A percentile compares a stretch with the other conserved stretches of the same genome.
These are phyloP conservation scores for Diaporthe citrichinensis DNA, from an alignment of 2,329 filamentous ascomycete species.

Conservation along the genomic window DNA sequence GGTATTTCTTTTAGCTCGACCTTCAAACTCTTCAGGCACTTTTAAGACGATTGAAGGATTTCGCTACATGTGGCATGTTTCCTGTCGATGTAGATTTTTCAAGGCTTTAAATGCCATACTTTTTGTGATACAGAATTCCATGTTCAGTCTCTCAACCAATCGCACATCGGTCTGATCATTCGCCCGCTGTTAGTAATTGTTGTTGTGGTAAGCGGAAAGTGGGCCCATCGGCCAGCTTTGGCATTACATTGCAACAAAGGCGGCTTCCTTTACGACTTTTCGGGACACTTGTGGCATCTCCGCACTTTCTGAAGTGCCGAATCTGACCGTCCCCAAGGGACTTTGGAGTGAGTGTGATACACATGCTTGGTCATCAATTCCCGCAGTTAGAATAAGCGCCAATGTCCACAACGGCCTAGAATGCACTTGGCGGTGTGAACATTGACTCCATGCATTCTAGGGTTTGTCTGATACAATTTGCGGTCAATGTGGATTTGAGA, in stretches of 20 bases:
- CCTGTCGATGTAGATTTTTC: too few species aligned
- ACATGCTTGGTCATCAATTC: slow-evolving; percentile 17
- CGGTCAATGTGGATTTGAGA: neutral
- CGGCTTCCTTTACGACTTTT: neutral
- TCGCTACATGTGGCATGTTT: neutral
- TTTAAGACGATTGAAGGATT: too few species aligned
- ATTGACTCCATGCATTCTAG: neutral
- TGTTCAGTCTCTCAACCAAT: neutral
- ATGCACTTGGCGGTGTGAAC: neutral
- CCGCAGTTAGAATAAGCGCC: too few species aligned
- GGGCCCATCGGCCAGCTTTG: neutral
- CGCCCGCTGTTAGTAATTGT: slow-evolving; percentile 10
- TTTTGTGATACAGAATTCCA: neutral
- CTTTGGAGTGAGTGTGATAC: neutral
- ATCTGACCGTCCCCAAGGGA: neutral
- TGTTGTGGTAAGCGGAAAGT: neutral
- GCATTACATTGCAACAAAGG: neutral
- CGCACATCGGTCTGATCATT: slow-evolving; percentile 13
- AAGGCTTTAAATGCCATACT: neutral
- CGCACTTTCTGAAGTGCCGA: slow-evolving; percentile 22
- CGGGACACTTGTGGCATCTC: neutral
- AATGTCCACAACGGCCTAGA: neutral
- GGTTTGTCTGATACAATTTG: neutral
- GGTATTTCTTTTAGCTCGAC: neutral
- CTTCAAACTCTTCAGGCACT: neutral